Evolutionary conservation across 805 yeast species (phyloP), one percentile per base, ranked within the genome.

Genomic region (Kregervanrija pseudodelftensis): DNA sequence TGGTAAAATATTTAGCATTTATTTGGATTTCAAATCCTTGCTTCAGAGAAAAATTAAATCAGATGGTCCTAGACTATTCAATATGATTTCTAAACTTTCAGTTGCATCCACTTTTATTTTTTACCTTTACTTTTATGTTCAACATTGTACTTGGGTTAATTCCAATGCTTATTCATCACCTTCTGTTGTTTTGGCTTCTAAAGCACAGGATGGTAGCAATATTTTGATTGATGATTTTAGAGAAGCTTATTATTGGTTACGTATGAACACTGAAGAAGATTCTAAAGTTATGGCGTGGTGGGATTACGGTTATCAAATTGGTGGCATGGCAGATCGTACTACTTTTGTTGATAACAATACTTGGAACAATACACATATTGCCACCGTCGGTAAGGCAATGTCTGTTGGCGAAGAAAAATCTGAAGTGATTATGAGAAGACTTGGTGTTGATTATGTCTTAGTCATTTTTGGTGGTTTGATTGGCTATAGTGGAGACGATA

Each of bases 241-340:
- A 68, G 99, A 93, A 72, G 99, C 98, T 10, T 93, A 93, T 71
- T 93, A 91, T 65, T 93, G 99, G 99, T 73, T 93, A 57, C 81
- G 99, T 60, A 90, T 91, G 96, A 93, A 93, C 69, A 93, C 99
- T 1, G 80, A 85, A 3, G 96, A 93, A 63, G 98, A 93, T 63
- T 85, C 97, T 33, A 90, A 86, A 65, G 85, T 93, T 49, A 88
- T 95, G 84, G 83, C 97, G 10, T 93, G 99, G 99, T 93, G 99
- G 99, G 99, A 95, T 72, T 95, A 95, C 61, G 99, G 99, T 44
- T 93, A 93, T 67, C 99, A 93, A 72, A 93, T 93, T 59, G 99
- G 99, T 57, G 99, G 99, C 51, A 93, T 93, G 98, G 99, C 99
- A 39, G 99, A 93, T 68, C 80, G 99, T 61, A 91, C 98, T 52